Evolutionary conservation across 106 monocot species (phyloP).

Genomic region (Allium sativum): DNA sequence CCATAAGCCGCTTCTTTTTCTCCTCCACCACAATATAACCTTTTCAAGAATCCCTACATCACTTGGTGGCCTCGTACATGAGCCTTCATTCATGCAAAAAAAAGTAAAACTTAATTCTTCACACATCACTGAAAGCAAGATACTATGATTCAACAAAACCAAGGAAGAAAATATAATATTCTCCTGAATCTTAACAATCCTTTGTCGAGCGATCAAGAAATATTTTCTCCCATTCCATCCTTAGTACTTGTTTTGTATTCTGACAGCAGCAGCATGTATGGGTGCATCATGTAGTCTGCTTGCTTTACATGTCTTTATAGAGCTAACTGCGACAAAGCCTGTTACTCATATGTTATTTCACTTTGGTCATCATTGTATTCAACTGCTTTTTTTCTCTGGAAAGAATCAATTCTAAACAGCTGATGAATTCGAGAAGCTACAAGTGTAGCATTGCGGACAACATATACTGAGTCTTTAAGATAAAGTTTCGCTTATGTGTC

Average conservation of each 20-base stretch:
- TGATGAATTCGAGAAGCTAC: conserved; percentile 51
- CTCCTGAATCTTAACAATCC: conserved; percentile 57
- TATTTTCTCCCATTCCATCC: conserved; percentile 60
- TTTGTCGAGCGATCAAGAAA: conserved; percentile 36
- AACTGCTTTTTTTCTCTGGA: conserved; percentile 35
- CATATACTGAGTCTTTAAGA: conserved; percentile 35
- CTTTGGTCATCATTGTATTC: conserved; percentile 24
- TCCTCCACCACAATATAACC: conserved; percentile 66
- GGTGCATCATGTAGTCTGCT: conserved; percentile 26
- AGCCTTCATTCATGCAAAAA: conserved; percentile 26
- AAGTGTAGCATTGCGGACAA: conserved; percentile 42
- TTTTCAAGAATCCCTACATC: conserved; percentile 78
- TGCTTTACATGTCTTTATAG: conserved; percentile 8
- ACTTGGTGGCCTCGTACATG: conserved; percentile 86
- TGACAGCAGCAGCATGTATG: conserved; percentile 36
- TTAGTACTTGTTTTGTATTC: conserved; percentile 54
- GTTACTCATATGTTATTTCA: conserved; percentile 39
- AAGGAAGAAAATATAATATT: neutral
- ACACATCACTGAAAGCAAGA: neutral
- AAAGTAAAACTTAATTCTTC: neutral
- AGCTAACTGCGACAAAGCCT: conserved; percentile 30
- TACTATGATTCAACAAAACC: neutral
- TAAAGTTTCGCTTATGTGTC: conserved; percentile 13
- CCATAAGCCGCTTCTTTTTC: conserved; percentile 61
- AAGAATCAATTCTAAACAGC: conserved; percentile 46